phyloP scores from a whole-genome alignment of 208 protist genomes.

The Crithidia bombi region DNA sequence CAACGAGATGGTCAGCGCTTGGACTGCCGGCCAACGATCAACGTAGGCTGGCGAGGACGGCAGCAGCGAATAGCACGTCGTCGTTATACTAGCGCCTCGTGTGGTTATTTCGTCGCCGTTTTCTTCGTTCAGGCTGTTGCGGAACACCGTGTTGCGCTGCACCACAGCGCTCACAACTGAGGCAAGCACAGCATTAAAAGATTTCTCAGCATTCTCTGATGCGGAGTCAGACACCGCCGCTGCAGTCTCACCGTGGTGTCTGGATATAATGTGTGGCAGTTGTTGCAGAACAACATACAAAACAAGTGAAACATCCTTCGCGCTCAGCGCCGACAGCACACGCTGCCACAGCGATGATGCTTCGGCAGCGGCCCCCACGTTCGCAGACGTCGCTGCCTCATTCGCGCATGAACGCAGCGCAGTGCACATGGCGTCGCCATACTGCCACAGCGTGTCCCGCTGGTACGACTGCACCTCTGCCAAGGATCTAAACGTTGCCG shows the following conservation, averaged over 20 bases:
- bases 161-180: slow-evolving; percentile 8
- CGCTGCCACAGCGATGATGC: slow-evolving; percentile 3
- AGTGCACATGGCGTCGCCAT: slow-evolving; percentile 15
- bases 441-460: slow-evolving; percentile 9
- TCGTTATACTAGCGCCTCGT: background rate
- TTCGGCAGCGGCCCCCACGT: background rate
- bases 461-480: slow-evolving; percentile 22
- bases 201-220: background rate
- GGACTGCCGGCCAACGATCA: slow-evolving; percentile 27
- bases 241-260: background rate
- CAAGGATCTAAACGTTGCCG: slow-evolving; percentile 1
- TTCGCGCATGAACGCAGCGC: slow-evolving; percentile 4
- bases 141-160: slow-evolving; percentile 14
- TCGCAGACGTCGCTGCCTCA: background rate
- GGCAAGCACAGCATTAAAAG: background rate
- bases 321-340: slow-evolving; percentile 18
- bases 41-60: slow-evolving; percentile 4
- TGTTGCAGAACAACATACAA: slow-evolving; percentile 30
- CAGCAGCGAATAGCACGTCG: background rate
- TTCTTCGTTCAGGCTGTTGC: slow-evolving; percentile 15
- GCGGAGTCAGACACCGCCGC: background rate
- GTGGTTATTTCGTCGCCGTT: background rate
- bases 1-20: slow-evolving; percentile 31
- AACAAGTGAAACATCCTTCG: slow-evolving; percentile 23
- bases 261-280: background rate